Conservation (phyloP, 2,329 filamentous ascomycete species). For the Xylaria sp. region DNA sequence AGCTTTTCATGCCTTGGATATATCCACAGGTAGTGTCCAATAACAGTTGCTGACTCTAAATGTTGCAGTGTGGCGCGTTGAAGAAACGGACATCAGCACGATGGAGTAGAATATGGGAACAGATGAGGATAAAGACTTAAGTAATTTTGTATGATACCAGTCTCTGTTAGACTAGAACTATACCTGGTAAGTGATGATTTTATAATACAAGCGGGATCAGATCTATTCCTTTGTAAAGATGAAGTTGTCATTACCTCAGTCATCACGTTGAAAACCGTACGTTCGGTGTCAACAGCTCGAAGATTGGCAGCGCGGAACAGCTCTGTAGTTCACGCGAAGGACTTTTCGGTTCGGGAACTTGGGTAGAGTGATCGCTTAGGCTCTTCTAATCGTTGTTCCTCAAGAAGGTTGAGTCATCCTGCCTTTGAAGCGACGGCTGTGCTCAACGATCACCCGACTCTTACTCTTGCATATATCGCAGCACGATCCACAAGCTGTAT, state of each 20-base stretch:
- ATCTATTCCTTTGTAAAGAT: not conserved
- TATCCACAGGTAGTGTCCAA: not conserved
- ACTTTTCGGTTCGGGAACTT: no score
- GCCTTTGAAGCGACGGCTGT: not conserved
- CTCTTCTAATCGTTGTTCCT: not conserved
- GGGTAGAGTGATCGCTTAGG: no score
- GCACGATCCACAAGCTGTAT: not conserved
- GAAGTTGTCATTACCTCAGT: not conserved
- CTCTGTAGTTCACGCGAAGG: not conserved
- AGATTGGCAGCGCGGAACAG: not conserved
- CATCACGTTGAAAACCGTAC: not conserved
- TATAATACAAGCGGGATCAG: not conserved
- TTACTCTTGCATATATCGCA: not conserved
- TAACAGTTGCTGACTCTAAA: not conserved
- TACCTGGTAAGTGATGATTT: not conserved
- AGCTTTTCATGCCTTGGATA: not conserved
- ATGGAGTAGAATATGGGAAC: conserved; percentile 56
- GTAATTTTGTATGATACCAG: conserved; percentile 4
- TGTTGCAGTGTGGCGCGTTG: conserved; percentile 78
- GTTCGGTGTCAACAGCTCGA: not conserved
- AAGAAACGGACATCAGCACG: conserved; percentile 78
- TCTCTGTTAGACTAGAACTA: not conserved
- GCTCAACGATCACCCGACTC: not conserved
- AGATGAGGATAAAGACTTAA: not conserved
- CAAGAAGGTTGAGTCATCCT: not conserved